Evolutionary conservation across 176 grass and related monocot genomes (phyloP).

Genomic region (Rhynchospora breviuscula): DNA sequence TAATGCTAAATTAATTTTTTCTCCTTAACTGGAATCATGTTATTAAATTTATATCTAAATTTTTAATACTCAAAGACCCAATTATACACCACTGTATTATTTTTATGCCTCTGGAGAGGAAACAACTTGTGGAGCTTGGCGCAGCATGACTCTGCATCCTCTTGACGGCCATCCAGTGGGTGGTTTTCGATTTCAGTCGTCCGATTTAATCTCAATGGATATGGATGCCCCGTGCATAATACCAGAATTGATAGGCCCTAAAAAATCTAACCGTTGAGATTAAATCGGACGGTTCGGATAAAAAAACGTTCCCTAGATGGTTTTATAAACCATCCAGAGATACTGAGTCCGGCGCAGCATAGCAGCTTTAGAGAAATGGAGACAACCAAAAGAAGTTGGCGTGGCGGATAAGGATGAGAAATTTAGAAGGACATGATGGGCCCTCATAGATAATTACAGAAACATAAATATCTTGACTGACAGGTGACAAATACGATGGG

Average conservation of each 20-base stretch:
- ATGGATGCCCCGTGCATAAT: too few relatives aligned
- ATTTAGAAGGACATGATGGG: neutral
- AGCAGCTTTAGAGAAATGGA: neutral
- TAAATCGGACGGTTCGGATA: too few relatives aligned
- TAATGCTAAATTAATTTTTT: too few relatives aligned
- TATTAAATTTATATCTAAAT: neutral
- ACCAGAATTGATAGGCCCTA: too few relatives aligned
- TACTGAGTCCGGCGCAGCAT: neutral
- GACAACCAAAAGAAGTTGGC: neutral
- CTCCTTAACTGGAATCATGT: neutral
- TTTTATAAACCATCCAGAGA: too few relatives aligned
- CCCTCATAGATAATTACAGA: neutral
- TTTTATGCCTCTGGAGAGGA: neutral
- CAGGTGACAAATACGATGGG: neutral
- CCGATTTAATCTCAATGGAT: too few relatives aligned
- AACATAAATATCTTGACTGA: constrained; percentile 3
- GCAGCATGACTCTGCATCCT: too few relatives aligned
- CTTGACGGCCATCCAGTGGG: too few relatives aligned
- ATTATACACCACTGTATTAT: neutral
- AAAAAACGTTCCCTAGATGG: too few relatives aligned
- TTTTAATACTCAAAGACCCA: neutral
- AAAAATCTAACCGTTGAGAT: too few relatives aligned
- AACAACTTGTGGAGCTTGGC: neutral
- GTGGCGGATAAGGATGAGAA: constrained; percentile 16
- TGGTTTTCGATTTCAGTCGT: too few relatives aligned